A percentile compares a stretch with the other conserved stretches of the same genome.
Conservation (phyloP, 2,329 filamentous ascomycete genomes). For the Pezicula radicicola region DNA sequence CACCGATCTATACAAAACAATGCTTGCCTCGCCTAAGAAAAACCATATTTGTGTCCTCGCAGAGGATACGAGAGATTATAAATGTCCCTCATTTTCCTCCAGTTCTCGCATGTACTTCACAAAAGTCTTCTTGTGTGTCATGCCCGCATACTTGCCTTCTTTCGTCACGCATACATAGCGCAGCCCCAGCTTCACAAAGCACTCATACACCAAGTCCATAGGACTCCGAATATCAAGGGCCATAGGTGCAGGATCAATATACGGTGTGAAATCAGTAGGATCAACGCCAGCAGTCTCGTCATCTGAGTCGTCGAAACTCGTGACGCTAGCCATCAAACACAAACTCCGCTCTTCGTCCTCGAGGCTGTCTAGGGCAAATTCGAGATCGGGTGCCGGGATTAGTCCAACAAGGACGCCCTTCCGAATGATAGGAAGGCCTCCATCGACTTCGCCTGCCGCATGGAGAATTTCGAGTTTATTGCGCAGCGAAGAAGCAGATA, state of each 20-base stretch:
- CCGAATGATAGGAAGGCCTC: slow-evolving; percentile 82
- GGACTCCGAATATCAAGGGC: slow-evolving; percentile 84
- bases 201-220: slow-evolving; percentile 94
- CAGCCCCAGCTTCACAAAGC: slow-evolving; percentile 90
- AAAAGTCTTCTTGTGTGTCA: slow-evolving; percentile 96
- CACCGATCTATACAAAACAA: too few species aligned
- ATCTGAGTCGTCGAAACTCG: slow-evolving; percentile 62
- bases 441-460: slow-evolving; percentile 83
- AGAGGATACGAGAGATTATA: neutral
- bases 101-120: slow-evolving; percentile 89
- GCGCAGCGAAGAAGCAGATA: slow-evolving; percentile 74
- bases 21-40: too few species aligned
- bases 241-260: slow-evolving; percentile 88
- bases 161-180: slow-evolving; percentile 87
- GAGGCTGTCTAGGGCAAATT: slow-evolving; percentile 86
- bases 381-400: slow-evolving; percentile 90
- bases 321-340: slow-evolving; percentile 77
- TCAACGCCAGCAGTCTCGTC: slow-evolving; percentile 48
- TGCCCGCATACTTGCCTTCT: slow-evolving; percentile 81
- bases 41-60: too few species aligned
- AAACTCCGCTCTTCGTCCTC: slow-evolving; percentile 68
- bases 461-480: slow-evolving; percentile 80
- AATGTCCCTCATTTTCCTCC: slow-evolving; percentile 47
- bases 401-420: slow-evolving; percentile 79
- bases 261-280: slow-evolving; percentile 83